Evolutionary conservation across 2,329 filamentous ascomycete species (phyloP).

Genomic region (Hypoxylon sp.): DNA sequence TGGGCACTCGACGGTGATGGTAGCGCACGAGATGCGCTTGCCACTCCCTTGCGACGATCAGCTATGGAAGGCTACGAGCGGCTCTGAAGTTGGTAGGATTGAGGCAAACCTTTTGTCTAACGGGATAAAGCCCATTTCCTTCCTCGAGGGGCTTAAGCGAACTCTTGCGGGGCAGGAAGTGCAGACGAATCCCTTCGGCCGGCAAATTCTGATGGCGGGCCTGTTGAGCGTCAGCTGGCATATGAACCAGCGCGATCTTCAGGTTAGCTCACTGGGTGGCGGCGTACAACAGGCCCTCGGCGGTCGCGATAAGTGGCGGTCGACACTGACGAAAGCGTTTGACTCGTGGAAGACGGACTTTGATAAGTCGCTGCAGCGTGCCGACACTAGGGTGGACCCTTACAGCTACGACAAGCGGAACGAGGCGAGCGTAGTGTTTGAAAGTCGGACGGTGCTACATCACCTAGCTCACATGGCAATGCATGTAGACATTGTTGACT

Average conservation of each 20-base stretch:
- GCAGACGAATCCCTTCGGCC: slow-evolving; percentile 91
- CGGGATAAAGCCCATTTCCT: slow-evolving; percentile 85
- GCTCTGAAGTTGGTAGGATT: slow-evolving; percentile 84
- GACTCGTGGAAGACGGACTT: slow-evolving; percentile 95
- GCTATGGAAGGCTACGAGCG: slow-evolving; percentile 90
- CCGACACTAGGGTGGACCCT: slow-evolving; percentile 64
- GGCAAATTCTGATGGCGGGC: slow-evolving; percentile 93
- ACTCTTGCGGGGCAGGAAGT: slow-evolving; percentile 89
- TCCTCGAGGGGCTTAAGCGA: slow-evolving; percentile 89
- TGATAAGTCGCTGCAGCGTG: slow-evolving; percentile 79
- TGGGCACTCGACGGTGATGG: slow-evolving; percentile 96
- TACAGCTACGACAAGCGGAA: slow-evolving; percentile 73
- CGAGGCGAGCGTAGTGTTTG: slow-evolving; percentile 75
- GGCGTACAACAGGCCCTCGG: slow-evolving; percentile 82
- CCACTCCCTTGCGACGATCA: slow-evolving; percentile 93
- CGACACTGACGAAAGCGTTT: slow-evolving; percentile 85
- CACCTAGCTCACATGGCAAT: slow-evolving; percentile 98
- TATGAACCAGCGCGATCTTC: slow-evolving; percentile 95
- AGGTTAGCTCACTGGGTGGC: slow-evolving; percentile 83
- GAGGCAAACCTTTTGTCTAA: slow-evolving; percentile 84
- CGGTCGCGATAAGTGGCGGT: slow-evolving; percentile 90
- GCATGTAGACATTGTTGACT: slow-evolving; percentile 97
- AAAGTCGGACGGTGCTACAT: slow-evolving; percentile 89
- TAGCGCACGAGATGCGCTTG: slow-evolving; percentile 92
- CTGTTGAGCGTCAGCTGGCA: slow-evolving; percentile 95